phyloP scores from a whole-genome alignment of 2,329 filamentous ascomycete genomes.

The Arthrobotrys sphaeroides region DNA sequence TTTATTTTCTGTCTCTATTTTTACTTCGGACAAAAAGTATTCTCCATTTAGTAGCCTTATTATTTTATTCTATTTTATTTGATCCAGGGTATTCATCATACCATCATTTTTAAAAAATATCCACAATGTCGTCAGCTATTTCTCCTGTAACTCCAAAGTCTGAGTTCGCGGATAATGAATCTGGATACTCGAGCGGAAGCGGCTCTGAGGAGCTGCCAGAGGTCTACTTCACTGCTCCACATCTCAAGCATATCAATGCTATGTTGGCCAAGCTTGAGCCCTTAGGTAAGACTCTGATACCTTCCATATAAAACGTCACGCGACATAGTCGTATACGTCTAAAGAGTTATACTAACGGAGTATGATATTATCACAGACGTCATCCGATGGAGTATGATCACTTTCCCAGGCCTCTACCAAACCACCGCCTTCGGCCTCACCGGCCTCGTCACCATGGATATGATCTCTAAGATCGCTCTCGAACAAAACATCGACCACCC shows the following conservation, averaged over 20 bases:
- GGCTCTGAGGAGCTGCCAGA: slow-evolving; percentile 74
- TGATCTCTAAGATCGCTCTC: slow-evolving; percentile 78
- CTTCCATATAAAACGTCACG: not conserved
- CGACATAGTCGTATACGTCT: slow-evolving; percentile 45
- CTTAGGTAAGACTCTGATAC: slow-evolving; percentile 65
- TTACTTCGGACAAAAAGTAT: too few species aligned
- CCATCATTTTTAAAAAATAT: not conserved
- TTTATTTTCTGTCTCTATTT: not conserved
- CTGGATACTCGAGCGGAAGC: slow-evolving; percentile 81
- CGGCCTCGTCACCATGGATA: slow-evolving; percentile 83
- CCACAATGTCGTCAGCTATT: slow-evolving; percentile 26
- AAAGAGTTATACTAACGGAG: slow-evolving; percentile 57
- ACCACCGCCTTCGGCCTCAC: slow-evolving; percentile 84
- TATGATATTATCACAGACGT: slow-evolving; percentile 69
- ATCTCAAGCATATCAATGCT: slow-evolving; percentile 88
- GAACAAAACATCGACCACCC: slow-evolving; percentile 67
- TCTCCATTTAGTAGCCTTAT: too few species aligned
- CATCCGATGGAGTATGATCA: slow-evolving; percentile 87
- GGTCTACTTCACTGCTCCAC: slow-evolving; percentile 84
- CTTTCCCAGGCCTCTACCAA: slow-evolving; percentile 88
- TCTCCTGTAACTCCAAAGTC: slow-evolving; percentile 34
- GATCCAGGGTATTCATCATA: slow-evolving; percentile 2
- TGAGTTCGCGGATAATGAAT: slow-evolving; percentile 69
- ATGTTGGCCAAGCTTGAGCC: slow-evolving; percentile 88
- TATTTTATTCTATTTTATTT: not conserved